Evolutionary conservation across 108 stramenopile species (phyloP).

Genomic region (Skeletonema marinoi): DNA sequence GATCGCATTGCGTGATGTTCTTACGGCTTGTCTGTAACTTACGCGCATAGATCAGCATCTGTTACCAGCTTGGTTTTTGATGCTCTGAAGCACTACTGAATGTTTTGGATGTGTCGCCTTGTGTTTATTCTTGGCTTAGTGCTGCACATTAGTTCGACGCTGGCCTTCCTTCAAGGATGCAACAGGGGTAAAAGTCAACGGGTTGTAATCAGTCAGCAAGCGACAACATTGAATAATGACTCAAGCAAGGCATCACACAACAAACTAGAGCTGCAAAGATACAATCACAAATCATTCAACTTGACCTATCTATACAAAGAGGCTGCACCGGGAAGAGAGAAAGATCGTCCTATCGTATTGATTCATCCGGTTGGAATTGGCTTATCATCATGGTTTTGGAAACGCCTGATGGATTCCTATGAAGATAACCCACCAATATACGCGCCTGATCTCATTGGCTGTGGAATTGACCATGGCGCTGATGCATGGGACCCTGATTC

Average conservation of each 20-base stretch:
- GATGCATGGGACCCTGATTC: constrained; percentile 57
- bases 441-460: constrained; percentile 75
- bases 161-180: background rate
- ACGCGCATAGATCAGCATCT: too few species aligned
- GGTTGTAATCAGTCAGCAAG: background rate
- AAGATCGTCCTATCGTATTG: constrained; percentile 39
- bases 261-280: constrained; percentile 12
- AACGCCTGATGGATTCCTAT: constrained; percentile 38
- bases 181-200: background rate
- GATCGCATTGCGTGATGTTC: too few species aligned
- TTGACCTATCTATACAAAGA: constrained; percentile 59
- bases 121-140: background rate
- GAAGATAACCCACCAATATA: constrained; percentile 41
- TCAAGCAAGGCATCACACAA: background rate
- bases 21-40: too few species aligned
- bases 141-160: background rate
- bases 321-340: constrained; percentile 25
- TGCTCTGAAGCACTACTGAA: too few species aligned
- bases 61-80: too few species aligned
- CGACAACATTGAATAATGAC: background rate
- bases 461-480: constrained; percentile 58
- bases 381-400: constrained; percentile 71
- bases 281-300: constrained; percentile 56
- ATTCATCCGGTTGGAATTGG: constrained; percentile 82
- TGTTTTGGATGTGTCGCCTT: background rate